Percentiles rank a stretch among this genome's conserved stretches.
Conservation (phyloP, 2,329 filamentous ascomycete genomes). For the Fusarium nelsonii region DNA sequence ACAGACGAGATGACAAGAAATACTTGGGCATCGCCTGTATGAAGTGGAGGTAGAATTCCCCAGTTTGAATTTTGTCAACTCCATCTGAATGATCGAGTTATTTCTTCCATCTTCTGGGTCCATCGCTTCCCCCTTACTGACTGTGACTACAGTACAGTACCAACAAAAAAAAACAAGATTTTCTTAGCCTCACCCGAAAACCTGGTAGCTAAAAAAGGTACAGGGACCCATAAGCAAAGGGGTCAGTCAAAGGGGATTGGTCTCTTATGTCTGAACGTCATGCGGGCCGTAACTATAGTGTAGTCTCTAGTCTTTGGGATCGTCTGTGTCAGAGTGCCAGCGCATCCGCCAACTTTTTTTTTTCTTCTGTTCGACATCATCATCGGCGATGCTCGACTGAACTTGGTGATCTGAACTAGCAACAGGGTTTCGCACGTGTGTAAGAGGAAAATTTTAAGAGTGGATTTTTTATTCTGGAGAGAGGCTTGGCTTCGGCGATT, state of each 20-base stretch:
- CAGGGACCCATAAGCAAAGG: not conserved
- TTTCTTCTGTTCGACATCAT: not conserved
- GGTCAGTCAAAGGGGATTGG: not conserved
- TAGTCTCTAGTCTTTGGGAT: not conserved
- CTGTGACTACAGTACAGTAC: not conserved
- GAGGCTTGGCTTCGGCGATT: not conserved
- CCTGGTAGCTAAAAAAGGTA: slow-evolving; percentile 8
- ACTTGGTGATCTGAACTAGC: slow-evolving; percentile 39
- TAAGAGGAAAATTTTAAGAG: slow-evolving; percentile 26
- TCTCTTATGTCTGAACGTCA: slow-evolving; percentile 2
- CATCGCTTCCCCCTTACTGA: not conserved
- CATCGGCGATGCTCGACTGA: slow-evolving; percentile 37
- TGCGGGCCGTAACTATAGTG: slow-evolving; percentile 5
- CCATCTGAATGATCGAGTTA: slow-evolving; percentile 1
- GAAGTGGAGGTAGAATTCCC: not conserved
- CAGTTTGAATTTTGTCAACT: not conserved
- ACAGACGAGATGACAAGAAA: slow-evolving; percentile 4
- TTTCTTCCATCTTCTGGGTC: slow-evolving; percentile 4
- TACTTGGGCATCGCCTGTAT: slow-evolving; percentile 2
- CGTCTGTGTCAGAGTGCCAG: slow-evolving; percentile 21
- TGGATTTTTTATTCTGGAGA: slow-evolving; percentile 7
- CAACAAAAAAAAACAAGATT: not conserved
- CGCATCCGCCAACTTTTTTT: slow-evolving; percentile 24
- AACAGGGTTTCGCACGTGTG: slow-evolving; percentile 9
- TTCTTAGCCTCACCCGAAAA: slow-evolving; percentile 8